Conservation (phyloP, 345 rosid species). For the Gossypium turneri region DNA sequence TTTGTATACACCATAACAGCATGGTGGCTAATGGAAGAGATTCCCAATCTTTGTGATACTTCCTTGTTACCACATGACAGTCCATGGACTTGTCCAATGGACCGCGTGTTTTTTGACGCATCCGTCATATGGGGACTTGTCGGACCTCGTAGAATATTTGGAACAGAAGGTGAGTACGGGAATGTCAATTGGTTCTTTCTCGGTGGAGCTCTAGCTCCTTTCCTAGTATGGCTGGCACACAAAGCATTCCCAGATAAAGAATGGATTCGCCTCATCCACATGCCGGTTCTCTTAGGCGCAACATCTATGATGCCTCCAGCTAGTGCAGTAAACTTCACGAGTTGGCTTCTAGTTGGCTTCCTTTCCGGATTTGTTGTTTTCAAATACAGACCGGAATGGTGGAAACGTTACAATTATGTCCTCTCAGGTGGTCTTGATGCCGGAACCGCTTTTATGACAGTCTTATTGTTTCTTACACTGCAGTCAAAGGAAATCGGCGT, state of each 20-base stretch:
- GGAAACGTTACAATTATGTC: constrained; percentile 69
- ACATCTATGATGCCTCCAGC: constrained; percentile 79
- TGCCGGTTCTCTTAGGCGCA: constrained; percentile 67
- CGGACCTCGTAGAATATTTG: constrained; percentile 76
- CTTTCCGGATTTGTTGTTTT: constrained; percentile 50
- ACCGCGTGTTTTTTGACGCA: constrained; percentile 63
- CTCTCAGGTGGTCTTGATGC: constrained; percentile 75
- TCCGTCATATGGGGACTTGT: constrained; percentile 89
- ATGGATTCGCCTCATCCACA: constrained; percentile 60
- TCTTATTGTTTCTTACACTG: constrained; percentile 48
- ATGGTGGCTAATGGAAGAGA: constrained; percentile 74
- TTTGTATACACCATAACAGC: constrained; percentile 56
- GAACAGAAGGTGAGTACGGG: constrained; percentile 59
- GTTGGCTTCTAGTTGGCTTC: constrained; percentile 60
- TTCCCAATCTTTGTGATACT: constrained; percentile 67
- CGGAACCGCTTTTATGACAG: constrained; percentile 65
- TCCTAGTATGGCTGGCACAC: constrained; percentile 61
- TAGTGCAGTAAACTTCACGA: constrained; percentile 59
- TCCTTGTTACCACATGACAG: constrained; percentile 46
- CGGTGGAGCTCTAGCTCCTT: constrained; percentile 56
- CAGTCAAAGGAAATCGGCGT: constrained; percentile 37
- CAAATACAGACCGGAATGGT: constrained; percentile 43
- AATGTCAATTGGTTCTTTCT: constrained; percentile 69
- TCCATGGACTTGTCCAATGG: constrained; percentile 77
- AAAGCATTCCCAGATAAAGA: constrained; percentile 48